Evolutionary conservation across 352 stramenopile genomes (phyloP), one percentile per base, ranked within the genome.

Genomic region (Lagenidium sp.): DNA sequence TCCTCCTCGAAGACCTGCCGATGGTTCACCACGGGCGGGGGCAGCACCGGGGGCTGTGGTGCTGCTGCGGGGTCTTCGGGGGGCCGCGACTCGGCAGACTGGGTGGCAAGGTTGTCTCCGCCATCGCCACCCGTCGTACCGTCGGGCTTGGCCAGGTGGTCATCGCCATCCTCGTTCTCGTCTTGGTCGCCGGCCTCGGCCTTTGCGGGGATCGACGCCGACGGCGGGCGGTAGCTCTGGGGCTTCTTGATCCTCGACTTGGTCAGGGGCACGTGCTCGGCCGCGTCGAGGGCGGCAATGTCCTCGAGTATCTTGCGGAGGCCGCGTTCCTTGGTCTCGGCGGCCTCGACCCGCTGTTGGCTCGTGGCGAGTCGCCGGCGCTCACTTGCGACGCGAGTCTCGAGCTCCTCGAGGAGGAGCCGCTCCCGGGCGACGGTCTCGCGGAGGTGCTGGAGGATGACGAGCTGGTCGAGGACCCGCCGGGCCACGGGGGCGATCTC

Each of bases 401-500:
- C 55, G 21, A 65, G 41, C 4, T 18, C 10, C 7, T 46, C 44
- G 6, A 88, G 36, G 19, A 52, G 41, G 41, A 65, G 23, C 10
- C 45, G 48, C 21, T 63, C 56, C 4, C 25, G 35, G 13, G 57
- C 48, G 3, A 63, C 37, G 18, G 36, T 40, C 7, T 18, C 51
- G 15, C 66, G 63, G 23, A 82, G 49, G 6, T 65, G 53, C 18
- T 85, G 69, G 3, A 89, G 28, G 10, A 88, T 52, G 0, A 83
- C 39, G 0, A 83, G 54, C 36, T 86, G 76, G 7, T 59, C 41
- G 16, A 83, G 46, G 15, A 79, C 60, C 11, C 76, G 65, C 24
- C 77, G 64, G 23, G 82, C 65, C 1, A 77, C 72, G 0, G 76
- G 76, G 12, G 50, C 68, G 35, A 92, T 85, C 52, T 92, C 76